phyloP scores from a whole-genome alignment of 306 rosid species.

The Quercus wislizeni region DNA sequence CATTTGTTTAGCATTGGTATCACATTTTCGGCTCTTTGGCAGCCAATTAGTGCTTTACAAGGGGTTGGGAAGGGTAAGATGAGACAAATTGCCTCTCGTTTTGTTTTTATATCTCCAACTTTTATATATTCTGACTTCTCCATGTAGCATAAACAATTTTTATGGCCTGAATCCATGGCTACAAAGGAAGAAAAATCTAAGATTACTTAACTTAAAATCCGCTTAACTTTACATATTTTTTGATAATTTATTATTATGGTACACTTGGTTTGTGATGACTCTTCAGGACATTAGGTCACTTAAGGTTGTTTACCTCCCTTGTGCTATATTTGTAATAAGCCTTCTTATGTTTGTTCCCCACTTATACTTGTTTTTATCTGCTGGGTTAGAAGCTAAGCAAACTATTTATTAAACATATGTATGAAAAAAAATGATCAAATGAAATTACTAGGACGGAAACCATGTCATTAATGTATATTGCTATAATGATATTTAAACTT shows the following conservation, averaged over 20 bases:
- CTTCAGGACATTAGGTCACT: background rate
- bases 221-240: background rate
- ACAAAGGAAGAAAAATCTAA: background rate
- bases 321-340: background rate
- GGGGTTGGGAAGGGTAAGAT: conserved; percentile 81
- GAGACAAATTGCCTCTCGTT: background rate
- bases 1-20: conserved; percentile 97
- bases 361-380: background rate
- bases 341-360: background rate
- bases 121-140: no score
- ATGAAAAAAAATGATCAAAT: background rate
- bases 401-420: background rate
- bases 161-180: background rate
- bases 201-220: background rate
- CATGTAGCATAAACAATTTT: background rate
- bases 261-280: background rate
- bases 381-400: no score
- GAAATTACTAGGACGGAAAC: background rate
- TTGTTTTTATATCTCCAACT: background rate
- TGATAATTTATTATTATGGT: background rate
- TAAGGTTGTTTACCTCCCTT: background rate
- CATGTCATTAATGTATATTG: background rate
- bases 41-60: conserved; percentile 90
- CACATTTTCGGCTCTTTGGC: conserved; percentile 99
- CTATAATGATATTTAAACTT: background rate